Base-by-base conservation (phyloP, 805 yeast genomes). In the Zygosaccharomyces gambellarensis region DNA sequence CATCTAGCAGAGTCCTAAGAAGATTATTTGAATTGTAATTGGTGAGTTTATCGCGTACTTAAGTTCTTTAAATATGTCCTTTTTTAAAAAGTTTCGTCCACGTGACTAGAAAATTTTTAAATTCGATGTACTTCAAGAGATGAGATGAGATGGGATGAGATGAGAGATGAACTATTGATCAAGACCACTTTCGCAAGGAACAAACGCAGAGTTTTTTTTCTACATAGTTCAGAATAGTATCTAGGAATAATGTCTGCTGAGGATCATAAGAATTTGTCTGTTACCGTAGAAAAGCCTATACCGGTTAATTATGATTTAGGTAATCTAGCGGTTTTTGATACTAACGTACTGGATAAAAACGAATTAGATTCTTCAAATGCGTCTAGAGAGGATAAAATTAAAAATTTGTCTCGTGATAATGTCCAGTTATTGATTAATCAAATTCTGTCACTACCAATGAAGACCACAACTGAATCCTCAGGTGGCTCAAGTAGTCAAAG, bases 261-360 rank as follows among this genome's bases (percentile, higher is more conserved):
- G 30, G 60, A 64, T 43, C 62, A 60, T 45, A 61, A 63, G 43
- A 55, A 55, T 25, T 55, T 65, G 63, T 87, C 95, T 11, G 90
- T 87, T 31, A 85, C 90, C 3, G 98, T 94, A 31, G 95, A 88
- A 43, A 90, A 90, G 68, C 85, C 85, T 27, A 88, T 94, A 52
- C 97, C 98, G 25, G 94, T 87, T 45, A 74, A 82, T 3, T 92
- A 79, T 64, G 99, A 94, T 67, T 72, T 92, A 54, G 99, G 99
- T 31, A 87, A 92, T 68, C 76, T 94, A 48, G 85, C 97, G 4
- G 87, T 87, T 2, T 90, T 88, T 64, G 98, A 92, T 69, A 75
- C 90, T 32, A 90, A 89, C 67, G 96, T 96, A 19, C 70, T 92
- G 56, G 95, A 87, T 56, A 73, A 75, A 36, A 72, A 73, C 12